A percentile compares a stretch with the other conserved stretches of the same genome.
These are phyloP conservation scores for Pugionium dolabratum DNA, from an alignment of 345 rosid genomes.

Conservation along the genomic window DNA sequence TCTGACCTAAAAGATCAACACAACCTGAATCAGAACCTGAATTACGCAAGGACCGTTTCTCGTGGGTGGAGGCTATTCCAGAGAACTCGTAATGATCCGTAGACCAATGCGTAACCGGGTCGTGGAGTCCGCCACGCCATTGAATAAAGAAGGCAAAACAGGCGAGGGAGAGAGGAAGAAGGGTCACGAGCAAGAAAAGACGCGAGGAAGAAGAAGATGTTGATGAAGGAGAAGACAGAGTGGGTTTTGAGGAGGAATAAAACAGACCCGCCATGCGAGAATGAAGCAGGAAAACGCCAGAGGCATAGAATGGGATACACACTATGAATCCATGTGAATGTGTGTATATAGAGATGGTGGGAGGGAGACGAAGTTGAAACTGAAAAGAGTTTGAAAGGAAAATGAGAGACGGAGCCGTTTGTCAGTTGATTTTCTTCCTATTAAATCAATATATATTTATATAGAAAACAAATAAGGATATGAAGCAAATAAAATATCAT, in stretches of 20 bases:
- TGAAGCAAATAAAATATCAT: too few relatives aligned
- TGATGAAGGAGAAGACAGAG: conserved; percentile 31
- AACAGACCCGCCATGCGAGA: conserved; percentile 60
- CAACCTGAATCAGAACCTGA: conserved; percentile 55
- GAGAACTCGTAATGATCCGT: conserved; percentile 56
- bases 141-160: conserved; percentile 68
- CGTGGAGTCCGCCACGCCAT: conserved; percentile 67
- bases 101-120: conserved; percentile 47
- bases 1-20: conserved; percentile 57
- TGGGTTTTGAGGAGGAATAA: conserved; percentile 34
- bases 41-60: conserved; percentile 24
- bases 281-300: neutral
- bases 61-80: conserved; percentile 47
- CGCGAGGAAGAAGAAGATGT: conserved; percentile 47
- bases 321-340: neutral
- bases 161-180: conserved; percentile 62
- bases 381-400: conserved; percentile 25
- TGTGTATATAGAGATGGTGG: conserved; percentile 8
- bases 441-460: neutral
- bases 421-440: conserved; percentile 24
- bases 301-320: neutral
- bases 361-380: conserved; percentile 40
- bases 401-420: conserved; percentile 33
- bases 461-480: too few relatives aligned
- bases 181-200: conserved; percentile 52